These are phyloP conservation scores for Tuber indicum DNA, from an alignment of 495 filamentous ascomycete genomes.

Conservation along the genomic window DNA sequence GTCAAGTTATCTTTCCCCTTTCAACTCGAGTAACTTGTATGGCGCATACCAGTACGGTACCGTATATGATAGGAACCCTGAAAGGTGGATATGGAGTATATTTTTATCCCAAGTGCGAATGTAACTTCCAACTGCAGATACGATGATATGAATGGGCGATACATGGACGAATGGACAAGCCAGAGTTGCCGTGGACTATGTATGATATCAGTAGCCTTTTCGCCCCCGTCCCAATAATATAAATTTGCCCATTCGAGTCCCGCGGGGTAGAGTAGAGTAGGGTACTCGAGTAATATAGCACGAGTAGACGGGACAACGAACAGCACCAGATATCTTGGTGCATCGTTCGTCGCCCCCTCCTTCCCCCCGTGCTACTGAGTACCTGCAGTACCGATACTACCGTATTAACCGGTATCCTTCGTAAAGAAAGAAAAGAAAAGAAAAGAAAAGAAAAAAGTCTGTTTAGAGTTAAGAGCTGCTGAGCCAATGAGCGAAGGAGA, in stretches of 20 bases:
- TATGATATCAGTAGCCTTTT: neutral
- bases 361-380: neutral
- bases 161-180: neutral
- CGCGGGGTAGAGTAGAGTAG: neutral
- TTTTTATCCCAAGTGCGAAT: neutral
- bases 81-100: neutral
- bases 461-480: neutral
- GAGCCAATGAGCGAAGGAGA: neutral
- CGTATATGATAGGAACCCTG: too few relatives aligned
- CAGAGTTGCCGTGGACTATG: neutral
- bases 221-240: neutral
- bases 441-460: neutral
- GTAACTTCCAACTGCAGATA: neutral
- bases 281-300: neutral
- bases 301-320: neutral
- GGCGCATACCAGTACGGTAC: neutral
- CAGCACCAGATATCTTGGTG: neutral
- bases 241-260: neutral
- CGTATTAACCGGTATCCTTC: neutral
- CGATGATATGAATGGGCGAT: neutral
- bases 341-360: neutral
- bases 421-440: neutral
- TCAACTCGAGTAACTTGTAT: neutral
- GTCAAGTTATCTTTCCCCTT: neutral
- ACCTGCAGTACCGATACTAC: too few relatives aligned